phyloP scores from a whole-genome alignment of 805 yeast genomes.

The Metschnikowia hibisci region DNA sequence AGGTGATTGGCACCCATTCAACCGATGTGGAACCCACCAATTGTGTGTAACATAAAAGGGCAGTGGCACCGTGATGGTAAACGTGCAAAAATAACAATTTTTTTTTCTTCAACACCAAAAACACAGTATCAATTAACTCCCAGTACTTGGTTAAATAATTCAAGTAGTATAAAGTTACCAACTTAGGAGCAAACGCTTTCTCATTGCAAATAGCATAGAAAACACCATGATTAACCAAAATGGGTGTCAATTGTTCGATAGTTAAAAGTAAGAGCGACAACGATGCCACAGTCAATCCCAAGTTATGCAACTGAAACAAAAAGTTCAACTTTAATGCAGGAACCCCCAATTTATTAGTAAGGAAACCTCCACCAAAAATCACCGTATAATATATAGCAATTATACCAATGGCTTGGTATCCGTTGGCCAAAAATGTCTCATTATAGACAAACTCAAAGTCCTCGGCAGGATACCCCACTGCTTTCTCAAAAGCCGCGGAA shows the following conservation, averaged over 20 bases:
- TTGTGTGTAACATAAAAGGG: conserved; percentile 89
- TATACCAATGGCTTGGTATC: conserved; percentile 47
- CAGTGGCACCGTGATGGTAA: conserved; percentile 98
- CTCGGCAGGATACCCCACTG: conserved; percentile 56
- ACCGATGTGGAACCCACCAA: conserved; percentile 85
- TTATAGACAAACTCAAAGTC: conserved; percentile 66
- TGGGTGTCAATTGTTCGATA: conserved; percentile 83
- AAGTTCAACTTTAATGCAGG: conserved; percentile 71
- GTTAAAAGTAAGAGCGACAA: conserved; percentile 61
- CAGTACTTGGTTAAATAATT: conserved; percentile 86
- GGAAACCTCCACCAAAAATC: conserved; percentile 66
- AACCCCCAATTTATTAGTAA: conserved; percentile 47
- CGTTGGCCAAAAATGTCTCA: conserved; percentile 63
- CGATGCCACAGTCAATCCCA: conserved; percentile 67
- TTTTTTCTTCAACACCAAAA: conserved; percentile 87
- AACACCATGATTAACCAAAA: conserved; percentile 67
- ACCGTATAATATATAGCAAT: conserved; percentile 38
- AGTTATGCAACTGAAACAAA: conserved; percentile 82
- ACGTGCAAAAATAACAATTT: conserved; percentile 90
- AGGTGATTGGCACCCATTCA: conserved; percentile 89
- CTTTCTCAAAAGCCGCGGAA: conserved; percentile 40
- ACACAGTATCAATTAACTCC: conserved; percentile 88
- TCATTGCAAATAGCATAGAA: conserved; percentile 78
- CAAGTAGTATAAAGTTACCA: conserved; percentile 82
- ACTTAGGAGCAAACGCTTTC: conserved; percentile 76